Evolutionary conservation across 495 filamentous ascomycete genomes (phyloP).

Genomic region (Tuber microsphaerosporum): DNA sequence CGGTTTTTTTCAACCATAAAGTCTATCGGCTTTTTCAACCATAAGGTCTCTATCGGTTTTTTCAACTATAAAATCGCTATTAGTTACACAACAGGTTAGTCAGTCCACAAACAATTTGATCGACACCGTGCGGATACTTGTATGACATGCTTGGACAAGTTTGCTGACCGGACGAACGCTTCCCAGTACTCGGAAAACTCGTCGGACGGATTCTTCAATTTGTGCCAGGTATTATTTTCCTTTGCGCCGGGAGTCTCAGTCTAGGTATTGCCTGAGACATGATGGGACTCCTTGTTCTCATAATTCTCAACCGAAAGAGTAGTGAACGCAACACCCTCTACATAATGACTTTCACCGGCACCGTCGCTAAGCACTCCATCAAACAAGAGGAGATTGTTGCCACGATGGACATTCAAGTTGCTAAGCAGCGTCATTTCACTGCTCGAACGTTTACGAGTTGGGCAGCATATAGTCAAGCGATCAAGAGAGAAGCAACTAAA

Average conservation of each 20-base stretch:
- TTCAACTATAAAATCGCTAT: no score
- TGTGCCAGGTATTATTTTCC: slow-evolving; percentile 54
- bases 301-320: slow-evolving; percentile 61
- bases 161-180: slow-evolving; percentile 60
- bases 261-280: slow-evolving; percentile 53
- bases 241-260: slow-evolving; percentile 49
- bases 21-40: no score
- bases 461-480: slow-evolving; percentile 51
- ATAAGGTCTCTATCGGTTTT: slow-evolving; percentile 46
- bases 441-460: slow-evolving; percentile 40
- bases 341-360: slow-evolving; percentile 43
- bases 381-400: slow-evolving; percentile 47
- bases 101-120: neutral
- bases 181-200: slow-evolving; percentile 56
- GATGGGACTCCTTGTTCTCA: slow-evolving; percentile 44
- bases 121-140: slow-evolving; percentile 9
- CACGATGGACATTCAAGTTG: slow-evolving; percentile 45
- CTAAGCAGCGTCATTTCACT: slow-evolving; percentile 51
- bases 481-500: slow-evolving; percentile 48
- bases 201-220: slow-evolving; percentile 48
- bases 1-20: no score
- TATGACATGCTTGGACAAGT: slow-evolving; percentile 60
- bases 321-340: slow-evolving; percentile 52
- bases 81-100: slow-evolving; percentile 3
- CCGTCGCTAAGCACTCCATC: no score